phyloP scores from a whole-genome alignment of 441 rosid genomes.

The Aquilaria agallochum region DNA sequence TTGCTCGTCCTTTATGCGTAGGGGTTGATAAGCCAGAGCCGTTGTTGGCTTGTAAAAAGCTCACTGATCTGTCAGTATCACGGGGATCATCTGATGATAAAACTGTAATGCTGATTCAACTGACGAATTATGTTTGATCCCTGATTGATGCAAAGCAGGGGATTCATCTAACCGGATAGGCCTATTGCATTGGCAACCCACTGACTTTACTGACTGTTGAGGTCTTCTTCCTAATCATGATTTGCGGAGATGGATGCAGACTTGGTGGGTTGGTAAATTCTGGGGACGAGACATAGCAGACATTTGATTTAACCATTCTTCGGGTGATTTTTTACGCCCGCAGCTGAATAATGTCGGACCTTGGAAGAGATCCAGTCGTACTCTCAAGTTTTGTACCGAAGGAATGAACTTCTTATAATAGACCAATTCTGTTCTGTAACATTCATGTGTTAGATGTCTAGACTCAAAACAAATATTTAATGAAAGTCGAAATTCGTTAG shows the following conservation, averaged over 20 bases:
- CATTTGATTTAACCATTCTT: conserved; percentile 13
- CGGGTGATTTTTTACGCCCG: neutral
- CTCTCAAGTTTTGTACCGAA: too few relatives aligned
- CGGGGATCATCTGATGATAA: conserved; percentile 73
- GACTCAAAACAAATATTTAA: too few relatives aligned
- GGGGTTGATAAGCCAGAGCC: conserved; percentile 34
- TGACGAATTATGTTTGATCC: conserved; percentile 28
- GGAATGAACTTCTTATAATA: too few relatives aligned
- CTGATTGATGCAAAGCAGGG: neutral
- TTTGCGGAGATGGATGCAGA: neutral
- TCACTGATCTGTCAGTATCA: conserved; percentile 47
- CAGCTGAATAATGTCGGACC: neutral
- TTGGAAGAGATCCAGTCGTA: neutral
- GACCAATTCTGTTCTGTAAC: too few relatives aligned
- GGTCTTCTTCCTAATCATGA: conserved; percentile 12
- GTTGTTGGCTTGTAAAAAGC: conserved; percentile 51
- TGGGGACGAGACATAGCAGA: neutral
- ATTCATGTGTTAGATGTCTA: too few relatives aligned
- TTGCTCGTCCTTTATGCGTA: conserved; percentile 42
- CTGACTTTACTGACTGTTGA: neutral
- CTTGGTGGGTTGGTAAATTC: neutral
- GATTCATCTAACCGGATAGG: conserved; percentile 1
- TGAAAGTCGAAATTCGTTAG: too few relatives aligned
- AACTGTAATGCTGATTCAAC: conserved; percentile 54
- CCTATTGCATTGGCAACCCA: neutral